Conservation (phyloP, 352 stramenopile genomes). For the Halophytophthora polymorphica region DNA sequence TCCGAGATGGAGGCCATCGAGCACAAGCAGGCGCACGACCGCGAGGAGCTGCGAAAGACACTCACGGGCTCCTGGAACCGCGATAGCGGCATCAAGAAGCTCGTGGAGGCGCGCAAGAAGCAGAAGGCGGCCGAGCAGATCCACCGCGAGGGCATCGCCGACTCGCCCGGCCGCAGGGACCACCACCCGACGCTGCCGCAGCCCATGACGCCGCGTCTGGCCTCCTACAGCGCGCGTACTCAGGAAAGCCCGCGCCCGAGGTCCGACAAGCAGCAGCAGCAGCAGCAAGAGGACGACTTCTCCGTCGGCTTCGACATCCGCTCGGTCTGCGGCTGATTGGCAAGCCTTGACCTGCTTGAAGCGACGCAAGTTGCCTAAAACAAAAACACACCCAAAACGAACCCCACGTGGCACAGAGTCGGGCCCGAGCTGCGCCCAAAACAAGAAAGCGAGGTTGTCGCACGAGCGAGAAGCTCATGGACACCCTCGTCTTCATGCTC, state of each 20-base stretch:
- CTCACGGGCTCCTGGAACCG: conserved; percentile 66
- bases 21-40: conserved; percentile 49
- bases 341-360: background rate
- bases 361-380: no score
- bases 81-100: conserved; percentile 60
- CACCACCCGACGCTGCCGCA: conserved; percentile 29
- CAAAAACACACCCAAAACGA: no score
- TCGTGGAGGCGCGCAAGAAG: conserved; percentile 62
- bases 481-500: no score
- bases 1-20: conserved; percentile 61
- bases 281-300: conserved; percentile 38
- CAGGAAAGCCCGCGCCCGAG: no score
- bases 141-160: conserved; percentile 9
- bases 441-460: no score
- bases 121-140: conserved; percentile 52
- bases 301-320: conserved; percentile 77
- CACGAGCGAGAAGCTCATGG: no score
- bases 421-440: no score
- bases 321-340: conserved; percentile 39
- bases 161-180: conserved; percentile 2
- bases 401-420: no score
- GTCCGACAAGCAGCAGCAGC: conserved; percentile 5
- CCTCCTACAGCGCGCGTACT: background rate
- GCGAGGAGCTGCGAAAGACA: conserved; percentile 48
- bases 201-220: conserved; percentile 21